Evolutionary conservation across 192 early-diverging fungal genomes (phyloP), one percentile per base, ranked within the genome.

Genomic region (Borealophlyctis nickersoniae): DNA sequence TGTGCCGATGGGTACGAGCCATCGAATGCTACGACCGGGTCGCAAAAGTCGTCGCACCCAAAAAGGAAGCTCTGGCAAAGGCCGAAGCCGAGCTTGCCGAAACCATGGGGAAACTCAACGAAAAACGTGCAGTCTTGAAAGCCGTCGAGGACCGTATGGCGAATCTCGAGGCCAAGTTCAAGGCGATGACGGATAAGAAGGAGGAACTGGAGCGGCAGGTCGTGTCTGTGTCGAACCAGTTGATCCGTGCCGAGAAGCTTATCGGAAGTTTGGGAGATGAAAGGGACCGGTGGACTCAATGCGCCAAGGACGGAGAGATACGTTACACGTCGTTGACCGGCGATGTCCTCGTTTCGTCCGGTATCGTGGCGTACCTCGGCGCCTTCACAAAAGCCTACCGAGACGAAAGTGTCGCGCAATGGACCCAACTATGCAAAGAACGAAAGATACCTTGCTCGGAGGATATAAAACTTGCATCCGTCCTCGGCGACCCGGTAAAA

Each of bases 41-140:
- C 1, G 83, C 83, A 2, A 85, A 85, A 73, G 76, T 83, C 14
- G 79, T 85, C n/a, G 83, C 83, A 3, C 83, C 83, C 1, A 85
- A 85, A 58, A 71, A 70, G 48, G 69, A 75, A 49, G 76, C 78
- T 23, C 73, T 85, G n/a, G 78, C 72, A 22, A 73, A 77, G 56
- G 83, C 83, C 9, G 76, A 85, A 52, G 66, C 65, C 4, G 83
- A 82, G 24, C 49, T 85, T 2, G 81, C 81, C 1, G 72, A 74
- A 58, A 80, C 78, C 7, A 85, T 85, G 83, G 50, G 52, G 3
- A 71, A 71, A 36, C 56, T 85, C 55, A 85, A 85, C 57, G 81
- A 85, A 52, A 85, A 85, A 52, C 61, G 83, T 13, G 80, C 79
- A 7, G 70, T 77, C 3, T 56, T 85, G 49, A 85, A 84, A 68